Evolutionary conservation across 2,329 filamentous ascomycete genomes (phyloP), one percentile per base, ranked within the genome.

Genomic region (Ophiostoma montium): DNA sequence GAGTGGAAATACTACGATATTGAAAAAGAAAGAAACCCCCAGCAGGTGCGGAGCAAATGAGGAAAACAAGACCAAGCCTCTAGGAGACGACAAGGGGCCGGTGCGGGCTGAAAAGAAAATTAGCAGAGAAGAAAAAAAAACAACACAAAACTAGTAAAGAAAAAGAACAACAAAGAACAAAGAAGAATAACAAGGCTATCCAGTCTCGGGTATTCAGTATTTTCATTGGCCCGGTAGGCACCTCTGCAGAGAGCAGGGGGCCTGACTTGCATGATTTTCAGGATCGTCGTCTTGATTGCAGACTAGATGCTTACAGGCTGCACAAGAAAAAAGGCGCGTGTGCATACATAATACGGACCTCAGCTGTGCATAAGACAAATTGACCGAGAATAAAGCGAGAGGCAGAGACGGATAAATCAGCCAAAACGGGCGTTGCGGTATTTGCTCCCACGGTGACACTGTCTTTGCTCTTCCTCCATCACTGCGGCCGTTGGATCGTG

Each of bases 131-230:
- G 12, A 15, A 11, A 15, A 33, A 33, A 33, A 33, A 33, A 3
- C 10, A 33, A 33, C 10, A 33, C 5, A 15, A 3, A 35, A 30
- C n/a, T n/a, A 46, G 4, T 3, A 39, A 16, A 3, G 13, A 35
- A 10, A 15, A 46, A 35, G 8, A 46, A 33, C 30, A 16, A 46
- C n/a, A n/a, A 3, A 35, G 43, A 46, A n/a, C 8, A 39, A 16
- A 3, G 13, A 35, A 10, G 7, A 46, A 35, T 13, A 46, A 33
- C 30, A 16, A 46, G 43, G 43, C 43, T 46, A 27, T 18, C 43
- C 30, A 46, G 43, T 46, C 43, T 46, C 43, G 43, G 43, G 43
- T 46, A 46, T 46, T 16, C 23, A 15, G 16, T 35, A 12, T 16
- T 35, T 30, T 46, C 33, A 46, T 46, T 46, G 43, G 43, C 18